Base-by-base conservation (phyloP, 1,139 yeast species). In the Nakaseomyces bracarensis region DNA sequence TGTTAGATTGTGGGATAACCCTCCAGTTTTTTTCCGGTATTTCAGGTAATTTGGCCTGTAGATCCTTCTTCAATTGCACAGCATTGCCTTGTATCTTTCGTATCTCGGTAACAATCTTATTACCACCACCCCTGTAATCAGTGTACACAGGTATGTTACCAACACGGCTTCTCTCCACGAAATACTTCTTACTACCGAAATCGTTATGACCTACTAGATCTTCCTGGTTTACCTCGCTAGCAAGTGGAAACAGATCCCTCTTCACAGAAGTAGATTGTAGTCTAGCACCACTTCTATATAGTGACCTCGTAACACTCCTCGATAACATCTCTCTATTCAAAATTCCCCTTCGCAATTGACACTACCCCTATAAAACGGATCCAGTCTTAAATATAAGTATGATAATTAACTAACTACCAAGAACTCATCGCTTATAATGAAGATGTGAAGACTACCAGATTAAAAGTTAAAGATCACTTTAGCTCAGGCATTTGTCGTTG, bases 121-220 rank as follows among this genome's bases (percentile, higher is more conserved):
- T 71, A 11, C 58, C 58, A 38, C 54, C 52, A 26, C 57, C 64
- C 48, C 67, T 70, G 44, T 70, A 58, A 47, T 79, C 80, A 46
- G 71, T 68, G 60, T 82, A 82, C 1, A 82, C 79, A 22, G 91
- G 91, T 63, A 84, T 68, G 56, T 79, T 78, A 4, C 83, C 82
- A 43, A 67, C 70, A 20, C 70, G 64, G 9, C 83, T 70, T 60
- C 80, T 77, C 33, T 67, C 62, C 27, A 82, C 64, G 54, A 58
- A 65, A 58, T 82, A 82, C 34, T 53, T 52, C 4, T 55, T 55
- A 31, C 56, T 53, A 8, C 77, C 79, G 51, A 74, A 74, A 2
- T 67, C 62, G 36, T 66, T 61, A 39, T 47, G 43, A 9, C 58
- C 57, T 9, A 58, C 53, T 9, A 63, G 45, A 29, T 64, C 66